Percentiles rank a stretch among this genome's conserved stretches.
Conservation (phyloP, 345 rosid species). For the Dovyalis caffra region DNA sequence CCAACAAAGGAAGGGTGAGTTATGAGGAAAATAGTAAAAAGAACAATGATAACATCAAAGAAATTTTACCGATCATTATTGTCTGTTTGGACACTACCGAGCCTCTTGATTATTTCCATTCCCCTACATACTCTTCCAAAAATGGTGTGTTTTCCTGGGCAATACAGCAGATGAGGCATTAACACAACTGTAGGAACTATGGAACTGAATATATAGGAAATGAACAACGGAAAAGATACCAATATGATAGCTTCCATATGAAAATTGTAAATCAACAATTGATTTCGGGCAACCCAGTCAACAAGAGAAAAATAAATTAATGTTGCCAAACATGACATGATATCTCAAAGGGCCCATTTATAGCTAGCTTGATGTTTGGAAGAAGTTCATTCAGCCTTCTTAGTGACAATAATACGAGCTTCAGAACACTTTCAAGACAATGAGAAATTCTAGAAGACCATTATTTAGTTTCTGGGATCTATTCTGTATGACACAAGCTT, state of each 20-base stretch:
- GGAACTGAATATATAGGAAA: no score
- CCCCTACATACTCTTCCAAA: slow-evolving; percentile 92
- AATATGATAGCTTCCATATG: no score
- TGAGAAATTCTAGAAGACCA: background rate
- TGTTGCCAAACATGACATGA: no score
- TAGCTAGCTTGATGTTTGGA: no score
- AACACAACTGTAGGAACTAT: background rate
- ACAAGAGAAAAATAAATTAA: no score
- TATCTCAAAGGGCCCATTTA: no score
- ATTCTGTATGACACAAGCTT: background rate
- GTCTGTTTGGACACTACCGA: slow-evolving; percentile 95
- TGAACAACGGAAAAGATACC: no score
- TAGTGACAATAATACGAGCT: background rate
- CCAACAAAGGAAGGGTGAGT: background rate
- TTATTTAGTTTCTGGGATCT: background rate
- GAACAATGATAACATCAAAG: background rate
- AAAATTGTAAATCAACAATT: no score
- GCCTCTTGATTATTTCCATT: slow-evolving; percentile 94
- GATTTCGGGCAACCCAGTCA: background rate
- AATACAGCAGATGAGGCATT: background rate
- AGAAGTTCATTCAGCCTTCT: no score
- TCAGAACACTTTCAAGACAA: background rate
- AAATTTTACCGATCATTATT: slow-evolving; percentile 72
- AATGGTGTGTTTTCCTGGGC: slow-evolving; percentile 84
- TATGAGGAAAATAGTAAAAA: background rate